These are phyloP conservation scores for Penicillium coffeae DNA, from an alignment of 495 filamentous ascomycete species.

Conservation along the genomic window DNA sequence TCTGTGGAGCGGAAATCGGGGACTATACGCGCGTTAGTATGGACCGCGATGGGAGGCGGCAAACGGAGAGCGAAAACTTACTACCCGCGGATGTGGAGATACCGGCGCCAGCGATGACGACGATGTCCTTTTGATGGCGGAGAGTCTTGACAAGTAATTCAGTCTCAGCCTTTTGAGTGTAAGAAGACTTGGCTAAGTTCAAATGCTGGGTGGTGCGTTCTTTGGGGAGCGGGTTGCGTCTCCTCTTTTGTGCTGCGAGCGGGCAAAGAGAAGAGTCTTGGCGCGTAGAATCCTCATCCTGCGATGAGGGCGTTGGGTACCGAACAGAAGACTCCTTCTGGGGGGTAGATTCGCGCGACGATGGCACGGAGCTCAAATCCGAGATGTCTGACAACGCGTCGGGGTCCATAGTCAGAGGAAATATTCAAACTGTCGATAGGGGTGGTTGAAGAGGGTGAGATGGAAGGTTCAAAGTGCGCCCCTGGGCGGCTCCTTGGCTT, in stretches of 20 bases:
- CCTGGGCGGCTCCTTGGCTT: too few relatives aligned
- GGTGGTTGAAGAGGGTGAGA: neutral
- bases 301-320: constrained; percentile 55
- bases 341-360: constrained; percentile 49
- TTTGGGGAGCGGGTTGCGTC: constrained; percentile 61
- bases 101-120: constrained; percentile 92
- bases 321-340: constrained; percentile 52
- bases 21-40: constrained; percentile 49
- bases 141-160: constrained; percentile 70
- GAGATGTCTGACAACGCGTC: constrained; percentile 43
- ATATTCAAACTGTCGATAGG: neutral
- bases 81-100: constrained; percentile 96
- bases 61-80: constrained; percentile 56
- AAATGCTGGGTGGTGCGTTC: constrained; percentile 74
- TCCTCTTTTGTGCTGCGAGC: constrained; percentile 63
- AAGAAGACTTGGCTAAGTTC: constrained; percentile 53
- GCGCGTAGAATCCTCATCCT: constrained; percentile 48
- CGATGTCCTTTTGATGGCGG: constrained; percentile 87
- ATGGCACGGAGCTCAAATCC: constrained; percentile 52
- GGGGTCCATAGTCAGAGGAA: constrained; percentile 28
- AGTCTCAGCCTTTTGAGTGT: constrained; percentile 55
- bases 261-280: constrained; percentile 49
- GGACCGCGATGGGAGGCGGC: constrained; percentile 56
- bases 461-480: neutral
- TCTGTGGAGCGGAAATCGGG: constrained; percentile 92